These are phyloP conservation scores for Daldinia bambusicola DNA, from an alignment of 495 filamentous ascomycete genomes.

Conservation along the genomic window DNA sequence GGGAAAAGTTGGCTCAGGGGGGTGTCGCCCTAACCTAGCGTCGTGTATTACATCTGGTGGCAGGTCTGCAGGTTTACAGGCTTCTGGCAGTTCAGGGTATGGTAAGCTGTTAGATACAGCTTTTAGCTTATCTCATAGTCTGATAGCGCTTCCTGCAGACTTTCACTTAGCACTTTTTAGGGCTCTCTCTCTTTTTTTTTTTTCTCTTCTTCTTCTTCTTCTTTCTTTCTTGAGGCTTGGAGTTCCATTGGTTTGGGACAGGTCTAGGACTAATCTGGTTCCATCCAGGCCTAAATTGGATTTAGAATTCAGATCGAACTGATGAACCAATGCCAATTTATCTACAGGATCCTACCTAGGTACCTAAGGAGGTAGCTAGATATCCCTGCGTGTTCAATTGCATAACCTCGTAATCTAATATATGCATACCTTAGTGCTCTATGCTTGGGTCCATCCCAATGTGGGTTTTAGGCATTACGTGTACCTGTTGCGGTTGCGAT, in stretches of 20 bases:
- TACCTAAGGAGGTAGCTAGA: no score
- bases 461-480: conserved; percentile 12
- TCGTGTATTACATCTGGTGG: background rate
- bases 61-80: no score
- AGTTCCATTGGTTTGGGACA: conserved; percentile 45
- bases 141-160: background rate
- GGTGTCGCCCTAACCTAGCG: conserved; percentile 30
- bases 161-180: conserved; percentile 4
- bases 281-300: conserved; percentile 20
- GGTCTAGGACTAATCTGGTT: conserved; percentile 35
- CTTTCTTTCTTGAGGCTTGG: conserved; percentile 26
- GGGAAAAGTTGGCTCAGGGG: conserved; percentile 23
- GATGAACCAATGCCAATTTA: conserved; percentile 27
- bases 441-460: background rate
- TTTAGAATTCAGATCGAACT: conserved; percentile 18
- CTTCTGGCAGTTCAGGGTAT: no score
- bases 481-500: background rate
- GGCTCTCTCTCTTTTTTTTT: no score
- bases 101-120: background rate
- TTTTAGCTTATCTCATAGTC: background rate
- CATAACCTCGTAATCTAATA: conserved; percentile 27
- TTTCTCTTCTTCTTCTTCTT: no score
- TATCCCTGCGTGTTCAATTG: conserved; percentile 38
- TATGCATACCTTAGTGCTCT: conserved; percentile 11
- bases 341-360: conserved; percentile 21